Evolutionary conservation across 495 filamentous ascomycete species (phyloP), one percentile per base, ranked within the genome.

Genomic region (Cetradonia linearis): DNA sequence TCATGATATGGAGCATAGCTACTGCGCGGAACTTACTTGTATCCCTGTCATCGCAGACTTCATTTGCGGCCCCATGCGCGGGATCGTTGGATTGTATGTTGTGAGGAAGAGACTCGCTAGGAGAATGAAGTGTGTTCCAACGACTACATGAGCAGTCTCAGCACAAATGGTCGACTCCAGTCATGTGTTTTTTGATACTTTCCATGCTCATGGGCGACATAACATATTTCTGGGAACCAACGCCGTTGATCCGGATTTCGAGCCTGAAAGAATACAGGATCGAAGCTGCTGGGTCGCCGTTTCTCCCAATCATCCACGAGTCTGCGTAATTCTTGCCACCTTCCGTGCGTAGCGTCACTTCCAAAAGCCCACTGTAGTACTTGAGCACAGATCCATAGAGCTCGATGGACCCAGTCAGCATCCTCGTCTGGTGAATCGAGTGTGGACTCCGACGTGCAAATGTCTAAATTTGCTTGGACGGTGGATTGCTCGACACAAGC

Each of bases 341-440:
- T 44, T 25, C 30, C 30, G 5, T 25, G 20, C 10, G 46, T 40
- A 36, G 52, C 8, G 1, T 59, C 61, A 34, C 31, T 46, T 8
- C 55, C 55, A 3, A 58, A 62, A 8, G 47, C 61, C 55, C 61
- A 62, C 46, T 62, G 61, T n/a, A 58, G 23, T 18, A 52, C 56
- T 34, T 50, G 55, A 13, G 40, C 61, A 5, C 61, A 62, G 23
- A 47, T 63, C 55, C 55, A 58, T 16, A 63, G 16, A 11, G 55
- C 44, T 44, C 55, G 31, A n/a, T 63, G 61, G n/a, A 49, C 33
- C 46, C 61, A 63, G 0, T 52, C 18, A 18, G 20, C 50, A 18
- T 56, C 60, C 18, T 40, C 16, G 44, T 58, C 55, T 1, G 46
- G 30, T 6, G 60, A 56, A 13, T 55, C 46, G 16, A 58, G 46